Percentiles rank a stretch among this genome's conserved stretches.
Conservation (phyloP, 768 basidiomycete genomes). For the Auricularia sp. region DNA sequence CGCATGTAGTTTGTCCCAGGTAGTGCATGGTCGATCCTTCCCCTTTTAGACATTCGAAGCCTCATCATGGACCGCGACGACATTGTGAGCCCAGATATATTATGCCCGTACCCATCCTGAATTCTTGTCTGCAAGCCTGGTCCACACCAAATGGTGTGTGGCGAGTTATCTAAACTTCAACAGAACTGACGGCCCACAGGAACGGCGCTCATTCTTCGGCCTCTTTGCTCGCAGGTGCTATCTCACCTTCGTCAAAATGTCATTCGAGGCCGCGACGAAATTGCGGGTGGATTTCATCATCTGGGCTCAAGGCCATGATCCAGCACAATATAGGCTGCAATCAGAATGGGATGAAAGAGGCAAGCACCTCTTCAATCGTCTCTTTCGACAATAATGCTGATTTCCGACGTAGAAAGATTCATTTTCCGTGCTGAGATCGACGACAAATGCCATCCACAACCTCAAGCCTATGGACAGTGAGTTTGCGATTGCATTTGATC, state of each 20-base stretch:
- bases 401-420: slow-evolving; percentile 28
- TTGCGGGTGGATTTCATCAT: slow-evolving; percentile 55
- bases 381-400: background rate
- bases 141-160: slow-evolving; percentile 5
- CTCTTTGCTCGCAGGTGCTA: slow-evolving; percentile 72
- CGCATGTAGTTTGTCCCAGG: background rate
- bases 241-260: slow-evolving; percentile 64
- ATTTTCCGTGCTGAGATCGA: slow-evolving; percentile 58
- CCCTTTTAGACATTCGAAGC: slow-evolving; percentile 36
- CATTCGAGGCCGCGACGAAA: slow-evolving; percentile 58
- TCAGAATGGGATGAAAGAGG: slow-evolving; percentile 29
- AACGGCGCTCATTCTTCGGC: slow-evolving; percentile 68
- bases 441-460: slow-evolving; percentile 53
- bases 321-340: slow-evolving; percentile 34
- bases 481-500: background rate
- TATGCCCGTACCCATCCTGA: no score
- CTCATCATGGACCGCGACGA: slow-evolving; percentile 52
- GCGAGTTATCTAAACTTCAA: background rate
- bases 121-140: background rate
- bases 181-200: slow-evolving; percentile 25
- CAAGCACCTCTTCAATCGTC: background rate
- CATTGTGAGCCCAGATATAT: slow-evolving; percentile 27
- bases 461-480: slow-evolving; percentile 40
- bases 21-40: background rate
- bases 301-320: slow-evolving; percentile 45